phyloP scores from a whole-genome alignment of 2,329 filamentous ascomycete genomes.

The Alternaria sp. region DNA sequence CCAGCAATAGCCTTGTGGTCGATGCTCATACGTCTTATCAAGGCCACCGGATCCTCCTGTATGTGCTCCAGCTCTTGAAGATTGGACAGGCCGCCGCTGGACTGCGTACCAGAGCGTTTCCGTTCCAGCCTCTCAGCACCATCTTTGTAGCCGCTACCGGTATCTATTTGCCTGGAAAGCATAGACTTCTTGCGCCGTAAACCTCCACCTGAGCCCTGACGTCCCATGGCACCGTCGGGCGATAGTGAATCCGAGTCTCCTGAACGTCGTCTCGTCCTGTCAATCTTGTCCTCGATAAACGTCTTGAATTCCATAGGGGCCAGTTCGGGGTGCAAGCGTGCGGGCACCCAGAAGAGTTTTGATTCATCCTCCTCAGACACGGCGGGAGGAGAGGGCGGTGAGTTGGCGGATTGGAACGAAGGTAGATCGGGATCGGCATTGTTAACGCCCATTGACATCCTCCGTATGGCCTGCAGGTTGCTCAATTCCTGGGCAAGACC shows the following conservation, averaged over 20 bases:
- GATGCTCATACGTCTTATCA: constrained; percentile 74
- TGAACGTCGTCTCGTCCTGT: constrained; percentile 85
- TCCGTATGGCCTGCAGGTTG: constrained; percentile 86
- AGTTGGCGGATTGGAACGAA: constrained; percentile 68
- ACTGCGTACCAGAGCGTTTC: constrained; percentile 68
- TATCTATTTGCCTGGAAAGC: constrained; percentile 90
- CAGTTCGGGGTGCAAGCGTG: constrained; percentile 90
- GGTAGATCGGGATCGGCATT: constrained; percentile 76
- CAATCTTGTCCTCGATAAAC: constrained; percentile 91
- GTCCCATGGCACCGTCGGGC: constrained; percentile 61
- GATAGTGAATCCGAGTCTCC: constrained; percentile 70
- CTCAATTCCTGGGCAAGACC: constrained; percentile 91
- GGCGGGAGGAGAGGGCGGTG: constrained; percentile 72
- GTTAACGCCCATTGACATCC: constrained; percentile 93
- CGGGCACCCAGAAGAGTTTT: constrained; percentile 93
- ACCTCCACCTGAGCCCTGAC: constrained; percentile 65
- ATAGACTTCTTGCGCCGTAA: constrained; percentile 92
- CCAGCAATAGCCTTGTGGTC: constrained; percentile 51
- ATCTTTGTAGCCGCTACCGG: constrained; percentile 77
- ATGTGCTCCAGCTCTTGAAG: constrained; percentile 77
- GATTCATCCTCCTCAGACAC: constrained; percentile 83
- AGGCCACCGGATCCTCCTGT: constrained; percentile 78
- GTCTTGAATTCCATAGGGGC: constrained; percentile 96
- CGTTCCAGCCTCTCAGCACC: constrained; percentile 81
- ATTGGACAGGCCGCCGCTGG: constrained; percentile 61